phyloP scores from a whole-genome alignment of 768 basidiomycete genomes.

The Hygrocybe punicea region DNA sequence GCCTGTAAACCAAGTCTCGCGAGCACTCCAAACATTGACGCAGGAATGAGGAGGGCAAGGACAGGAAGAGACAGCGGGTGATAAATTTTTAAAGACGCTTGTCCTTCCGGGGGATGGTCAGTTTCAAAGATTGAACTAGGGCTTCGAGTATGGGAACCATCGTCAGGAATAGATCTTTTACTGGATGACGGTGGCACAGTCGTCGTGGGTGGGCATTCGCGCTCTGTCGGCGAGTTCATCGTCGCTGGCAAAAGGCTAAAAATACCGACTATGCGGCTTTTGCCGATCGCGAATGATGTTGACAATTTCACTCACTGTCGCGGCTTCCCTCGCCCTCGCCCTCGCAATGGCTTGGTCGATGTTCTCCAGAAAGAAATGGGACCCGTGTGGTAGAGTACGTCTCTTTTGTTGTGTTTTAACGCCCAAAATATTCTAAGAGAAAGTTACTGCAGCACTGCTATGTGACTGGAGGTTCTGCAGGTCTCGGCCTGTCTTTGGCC shows the following conservation, averaged over 20 bases:
- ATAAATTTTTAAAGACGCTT: constrained; percentile 33
- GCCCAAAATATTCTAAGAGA: background rate
- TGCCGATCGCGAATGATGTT: too few relatives aligned
- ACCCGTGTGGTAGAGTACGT: constrained; percentile 41
- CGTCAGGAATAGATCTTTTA: background rate
- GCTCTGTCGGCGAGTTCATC: too few relatives aligned
- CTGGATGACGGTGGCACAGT: background rate
- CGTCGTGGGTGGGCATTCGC: too few relatives aligned
- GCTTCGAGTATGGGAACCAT: constrained; percentile 2
- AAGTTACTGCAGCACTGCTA: constrained; percentile 55
- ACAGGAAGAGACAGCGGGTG: constrained; percentile 61
- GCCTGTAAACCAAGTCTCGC: constrained; percentile 76
- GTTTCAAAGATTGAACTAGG: constrained; percentile 17
- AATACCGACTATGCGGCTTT: too few relatives aligned
- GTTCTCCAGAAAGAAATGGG: constrained; percentile 39
- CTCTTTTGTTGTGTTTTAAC: background rate
- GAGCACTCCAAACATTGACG: constrained; percentile 82
- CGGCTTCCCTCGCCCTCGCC: background rate
- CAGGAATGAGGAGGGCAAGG: constrained; percentile 69
- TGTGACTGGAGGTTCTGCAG: constrained; percentile 69
- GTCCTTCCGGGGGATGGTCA: constrained; percentile 36
- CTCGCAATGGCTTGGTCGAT: constrained; percentile 13
- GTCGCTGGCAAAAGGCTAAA: too few relatives aligned
- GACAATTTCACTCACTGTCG: background rate
- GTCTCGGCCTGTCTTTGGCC: constrained; percentile 64